phyloP scores from a whole-genome alignment of 805 yeast genomes.

The Kuraishia cidri region DNA sequence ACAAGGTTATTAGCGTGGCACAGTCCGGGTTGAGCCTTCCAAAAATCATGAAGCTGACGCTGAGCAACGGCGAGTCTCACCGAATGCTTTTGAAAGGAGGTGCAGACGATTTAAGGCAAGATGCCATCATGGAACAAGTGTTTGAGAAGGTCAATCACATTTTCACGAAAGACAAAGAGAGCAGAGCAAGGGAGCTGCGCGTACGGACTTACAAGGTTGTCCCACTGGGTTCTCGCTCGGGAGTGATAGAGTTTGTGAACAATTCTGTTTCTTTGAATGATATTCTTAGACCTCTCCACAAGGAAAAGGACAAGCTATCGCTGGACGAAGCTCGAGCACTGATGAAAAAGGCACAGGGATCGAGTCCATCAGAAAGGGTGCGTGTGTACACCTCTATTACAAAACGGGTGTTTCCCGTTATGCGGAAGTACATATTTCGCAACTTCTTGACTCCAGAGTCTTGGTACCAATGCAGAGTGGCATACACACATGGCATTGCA shows the following conservation, averaged over 20 bases:
- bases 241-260: constrained; percentile 84
- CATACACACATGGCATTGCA: constrained; percentile 74
- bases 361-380: constrained; percentile 31
- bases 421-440: constrained; percentile 63
- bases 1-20: constrained; percentile 48
- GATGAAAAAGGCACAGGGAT: constrained; percentile 52
- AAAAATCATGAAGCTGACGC: constrained; percentile 50
- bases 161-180: constrained; percentile 42
- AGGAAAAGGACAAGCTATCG: constrained; percentile 31
- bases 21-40: constrained; percentile 83
- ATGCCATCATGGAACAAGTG: constrained; percentile 96
- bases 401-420: constrained; percentile 49
- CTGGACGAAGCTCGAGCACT: constrained; percentile 49
- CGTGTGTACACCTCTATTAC: constrained; percentile 37
- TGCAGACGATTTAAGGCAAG: constrained; percentile 89
- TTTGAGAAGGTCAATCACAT: constrained; percentile 77
- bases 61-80: constrained; percentile 51
- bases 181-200: constrained; percentile 47
- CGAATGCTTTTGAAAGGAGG: constrained; percentile 73
- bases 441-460: constrained; percentile 55
- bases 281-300: constrained; percentile 58
- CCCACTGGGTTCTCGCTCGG: constrained; percentile 82
- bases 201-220: constrained; percentile 84
- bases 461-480: constrained; percentile 64
- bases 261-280: constrained; percentile 68